Evolutionary conservation across 2,329 filamentous ascomycete species (phyloP).

Genomic region (Arthrobotrys iridis): DNA sequence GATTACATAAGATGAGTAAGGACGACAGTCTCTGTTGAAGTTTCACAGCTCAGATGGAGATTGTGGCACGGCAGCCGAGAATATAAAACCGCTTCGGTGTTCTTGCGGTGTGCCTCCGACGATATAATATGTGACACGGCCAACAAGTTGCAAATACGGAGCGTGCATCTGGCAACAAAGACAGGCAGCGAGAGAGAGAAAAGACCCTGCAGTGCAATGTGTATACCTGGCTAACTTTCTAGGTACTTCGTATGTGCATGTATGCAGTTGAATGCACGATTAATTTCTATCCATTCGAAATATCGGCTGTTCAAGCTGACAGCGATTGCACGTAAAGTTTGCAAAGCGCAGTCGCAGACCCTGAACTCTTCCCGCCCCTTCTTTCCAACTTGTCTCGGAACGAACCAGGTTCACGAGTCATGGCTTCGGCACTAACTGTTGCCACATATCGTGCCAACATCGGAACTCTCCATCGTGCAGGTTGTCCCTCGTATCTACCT

Average conservation of each 20-base stretch:
- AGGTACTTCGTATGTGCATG: neutral
- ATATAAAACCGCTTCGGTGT: neutral
- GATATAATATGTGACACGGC: neutral
- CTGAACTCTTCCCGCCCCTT: constrained; percentile 11
- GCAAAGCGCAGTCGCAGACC: too few species aligned
- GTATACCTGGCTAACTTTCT: neutral
- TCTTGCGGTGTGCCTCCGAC: too few species aligned
- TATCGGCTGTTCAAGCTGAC: constrained; percentile 18
- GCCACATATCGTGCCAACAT: neutral
- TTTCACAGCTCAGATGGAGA: neutral
- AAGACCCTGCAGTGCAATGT: too few species aligned
- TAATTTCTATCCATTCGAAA: neutral
- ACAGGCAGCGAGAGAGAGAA: too few species aligned
- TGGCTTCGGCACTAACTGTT: constrained; percentile 27
- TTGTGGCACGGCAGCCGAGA: neutral
- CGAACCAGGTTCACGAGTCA: constrained; percentile 27
- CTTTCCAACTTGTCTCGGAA: constrained; percentile 31
- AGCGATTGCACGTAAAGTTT: neutral
- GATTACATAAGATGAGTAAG: constrained; percentile 35
- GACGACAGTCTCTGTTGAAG: neutral
- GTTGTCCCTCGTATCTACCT: constrained; percentile 16
- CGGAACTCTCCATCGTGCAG: constrained; percentile 21
- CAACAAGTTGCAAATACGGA: neutral
- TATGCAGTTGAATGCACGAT: constrained; percentile 2
- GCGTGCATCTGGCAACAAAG: neutral